Evolutionary conservation across 139 green algal genomes (phyloP).

Genomic region (Chlorella sp.): DNA sequence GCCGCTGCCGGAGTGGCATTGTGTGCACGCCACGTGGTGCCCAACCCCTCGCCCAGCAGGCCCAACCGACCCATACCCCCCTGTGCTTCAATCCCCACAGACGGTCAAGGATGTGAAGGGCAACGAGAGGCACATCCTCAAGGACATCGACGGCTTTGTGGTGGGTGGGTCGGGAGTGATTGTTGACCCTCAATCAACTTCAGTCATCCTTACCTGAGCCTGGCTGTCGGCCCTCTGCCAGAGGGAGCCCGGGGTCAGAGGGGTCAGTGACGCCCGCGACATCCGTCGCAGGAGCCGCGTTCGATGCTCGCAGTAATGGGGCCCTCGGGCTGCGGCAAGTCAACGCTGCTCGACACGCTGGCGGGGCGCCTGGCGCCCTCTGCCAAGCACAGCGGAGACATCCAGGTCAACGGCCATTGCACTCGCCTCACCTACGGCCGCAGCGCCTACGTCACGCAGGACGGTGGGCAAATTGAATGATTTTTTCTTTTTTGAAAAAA

Average conservation of each 20-base stretch:
- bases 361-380: slow-evolving; percentile 26
- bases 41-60: neutral
- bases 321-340: slow-evolving; percentile 46
- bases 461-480: neutral
- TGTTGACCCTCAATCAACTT: too few relatives aligned
- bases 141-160: slow-evolving; percentile 32
- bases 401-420: slow-evolving; percentile 39
- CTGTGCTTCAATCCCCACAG: neutral
- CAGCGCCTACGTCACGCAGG: slow-evolving; percentile 42
- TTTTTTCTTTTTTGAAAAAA: neutral
- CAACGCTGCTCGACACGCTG: slow-evolving; percentile 43
- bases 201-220: too few relatives aligned
- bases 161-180: neutral
- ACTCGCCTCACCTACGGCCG: slow-evolving; percentile 26
- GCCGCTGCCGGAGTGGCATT: neutral
- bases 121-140: slow-evolving; percentile 29
- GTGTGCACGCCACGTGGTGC: neutral
- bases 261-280: too few relatives aligned
- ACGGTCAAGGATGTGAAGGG: slow-evolving; percentile 22
- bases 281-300: too few relatives aligned
- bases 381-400: slow-evolving; percentile 17
- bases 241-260: too few relatives aligned
- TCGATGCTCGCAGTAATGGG: slow-evolving; percentile 52
- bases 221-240: too few relatives aligned
- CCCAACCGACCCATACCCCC: neutral